A percentile compares a stretch with the other conserved stretches of the same genome.
Evolutionary conservation across 345 rosid species (phyloP).

Genomic region (Lepidium sativum): DNA sequence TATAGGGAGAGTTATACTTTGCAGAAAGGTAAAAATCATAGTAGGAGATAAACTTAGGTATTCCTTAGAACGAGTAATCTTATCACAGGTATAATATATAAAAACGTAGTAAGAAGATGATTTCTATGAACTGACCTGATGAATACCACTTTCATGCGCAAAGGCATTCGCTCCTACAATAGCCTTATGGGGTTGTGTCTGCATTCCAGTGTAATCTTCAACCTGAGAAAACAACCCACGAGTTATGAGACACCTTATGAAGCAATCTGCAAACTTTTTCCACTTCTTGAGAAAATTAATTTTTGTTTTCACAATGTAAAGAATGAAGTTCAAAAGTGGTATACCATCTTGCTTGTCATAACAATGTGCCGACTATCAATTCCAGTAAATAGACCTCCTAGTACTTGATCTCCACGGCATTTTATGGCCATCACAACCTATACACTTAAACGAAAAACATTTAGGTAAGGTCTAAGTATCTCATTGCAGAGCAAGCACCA

Average conservation of each 20-base stretch:
- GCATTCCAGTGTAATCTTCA: slow-evolving; percentile 87
- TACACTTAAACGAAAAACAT: neutral
- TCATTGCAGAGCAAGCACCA: neutral
- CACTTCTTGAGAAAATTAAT: neutral
- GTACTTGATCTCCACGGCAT: slow-evolving; percentile 69
- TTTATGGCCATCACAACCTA: slow-evolving; percentile 93
- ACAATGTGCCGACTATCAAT: slow-evolving; percentile 66
- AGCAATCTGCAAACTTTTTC: neutral
- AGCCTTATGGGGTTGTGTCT: slow-evolving; percentile 91
- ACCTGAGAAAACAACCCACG: slow-evolving; percentile 38
- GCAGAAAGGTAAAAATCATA: neutral
- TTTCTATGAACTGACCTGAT: slow-evolving; percentile 48
- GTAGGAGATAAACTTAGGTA: neutral
- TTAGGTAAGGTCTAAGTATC: neutral
- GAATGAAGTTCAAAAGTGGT: neutral
- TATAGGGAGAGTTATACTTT: neutral
- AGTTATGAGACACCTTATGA: neutral
- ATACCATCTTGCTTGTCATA: slow-evolving; percentile 98
- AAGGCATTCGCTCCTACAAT: slow-evolving; percentile 96
- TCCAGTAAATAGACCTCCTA: slow-evolving; percentile 81
- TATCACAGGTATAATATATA: neutral
- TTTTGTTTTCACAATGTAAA: neutral
- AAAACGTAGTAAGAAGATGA: neutral
- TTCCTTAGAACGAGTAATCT: neutral
- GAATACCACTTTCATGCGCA: slow-evolving; percentile 96